A percentile compares a stretch with the other conserved stretches of the same genome.
These are phyloP conservation scores for Colletotrichum sp. DNA, from an alignment of 2,329 filamentous ascomycete genomes.

Conservation along the genomic window DNA sequence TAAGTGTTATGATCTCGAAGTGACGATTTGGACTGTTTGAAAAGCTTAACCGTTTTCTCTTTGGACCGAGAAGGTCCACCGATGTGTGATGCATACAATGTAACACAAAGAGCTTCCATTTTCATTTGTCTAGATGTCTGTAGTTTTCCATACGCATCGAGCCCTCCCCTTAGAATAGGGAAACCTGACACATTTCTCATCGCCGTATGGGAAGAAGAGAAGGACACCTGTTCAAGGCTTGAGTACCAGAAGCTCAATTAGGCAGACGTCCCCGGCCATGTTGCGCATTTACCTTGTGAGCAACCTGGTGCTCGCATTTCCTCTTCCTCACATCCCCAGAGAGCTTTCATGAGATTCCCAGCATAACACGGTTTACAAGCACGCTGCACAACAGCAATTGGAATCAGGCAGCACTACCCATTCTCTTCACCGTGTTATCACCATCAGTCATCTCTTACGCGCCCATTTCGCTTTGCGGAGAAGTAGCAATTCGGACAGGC, in stretches of 20 bases:
- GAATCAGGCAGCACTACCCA: background rate
- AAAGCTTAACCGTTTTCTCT: background rate
- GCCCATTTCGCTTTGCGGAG: accelerated
- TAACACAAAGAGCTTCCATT: background rate
- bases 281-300: background rate
- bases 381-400: background rate
- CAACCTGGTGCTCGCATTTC: background rate
- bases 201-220: too few relatives aligned
- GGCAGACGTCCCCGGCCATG: accelerated
- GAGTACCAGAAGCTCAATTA: background rate
- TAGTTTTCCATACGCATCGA: background rate
- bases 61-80: accelerated
- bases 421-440: background rate
- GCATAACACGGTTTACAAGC: background rate
- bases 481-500: background rate
- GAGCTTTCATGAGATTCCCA: background rate
- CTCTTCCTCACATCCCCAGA: background rate
- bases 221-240: background rate
- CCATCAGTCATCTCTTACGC: accelerated
- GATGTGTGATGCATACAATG: accelerated
- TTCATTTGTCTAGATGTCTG: background rate
- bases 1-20: accelerated
- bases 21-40: background rate
- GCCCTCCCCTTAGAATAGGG: background rate
- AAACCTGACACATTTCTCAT: background rate